These are phyloP conservation scores for Eimeria necatrix DNA, from an alignment of 169 alveolate species.

Conservation along the genomic window DNA sequence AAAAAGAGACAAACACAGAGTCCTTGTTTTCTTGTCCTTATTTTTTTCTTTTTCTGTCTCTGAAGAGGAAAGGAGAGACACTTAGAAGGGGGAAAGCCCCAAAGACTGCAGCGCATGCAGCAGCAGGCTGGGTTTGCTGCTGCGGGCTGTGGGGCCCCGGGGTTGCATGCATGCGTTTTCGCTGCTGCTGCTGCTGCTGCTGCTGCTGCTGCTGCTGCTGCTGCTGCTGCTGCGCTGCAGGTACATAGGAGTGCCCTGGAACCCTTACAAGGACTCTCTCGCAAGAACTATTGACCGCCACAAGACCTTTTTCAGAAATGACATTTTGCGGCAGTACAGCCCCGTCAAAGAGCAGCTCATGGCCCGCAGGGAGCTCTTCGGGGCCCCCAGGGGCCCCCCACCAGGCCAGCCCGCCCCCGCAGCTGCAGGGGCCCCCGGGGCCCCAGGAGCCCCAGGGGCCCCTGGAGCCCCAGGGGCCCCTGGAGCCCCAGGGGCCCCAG, in stretches of 20 bases:
- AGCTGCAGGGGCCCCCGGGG: too few species aligned
- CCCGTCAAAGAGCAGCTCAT: slow-evolving; percentile 54
- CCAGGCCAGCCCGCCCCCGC: neutral
- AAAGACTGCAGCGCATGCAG: too few species aligned
- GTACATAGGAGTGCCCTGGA: slow-evolving; percentile 92
- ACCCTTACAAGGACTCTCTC: slow-evolving; percentile 88
- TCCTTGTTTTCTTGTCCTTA: neutral
- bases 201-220: neutral
- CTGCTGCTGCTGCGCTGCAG: slow-evolving; percentile 65
- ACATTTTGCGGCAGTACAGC: slow-evolving; percentile 89
- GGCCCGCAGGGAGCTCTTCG: slow-evolving; percentile 41
- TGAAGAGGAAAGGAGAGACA: too few species aligned
- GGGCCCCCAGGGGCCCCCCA: neutral
- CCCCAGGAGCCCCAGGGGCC: too few species aligned
- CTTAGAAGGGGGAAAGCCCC: too few species aligned
- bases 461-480: too few species aligned
- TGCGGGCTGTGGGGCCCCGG: too few species aligned
- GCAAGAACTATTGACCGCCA: slow-evolving; percentile 86
- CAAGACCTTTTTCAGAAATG: slow-evolving; percentile 89
- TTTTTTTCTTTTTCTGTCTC: neutral
- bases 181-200: neutral
- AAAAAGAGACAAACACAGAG: slow-evolving; percentile 48
- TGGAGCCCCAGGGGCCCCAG: too few species aligned
- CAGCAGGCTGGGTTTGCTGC: too few species aligned
- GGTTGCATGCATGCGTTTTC: slow-evolving; percentile 7